Evolutionary conservation across 2,329 filamentous ascomycete species (phyloP).

Genomic region (Aspergillus floridensis): DNA sequence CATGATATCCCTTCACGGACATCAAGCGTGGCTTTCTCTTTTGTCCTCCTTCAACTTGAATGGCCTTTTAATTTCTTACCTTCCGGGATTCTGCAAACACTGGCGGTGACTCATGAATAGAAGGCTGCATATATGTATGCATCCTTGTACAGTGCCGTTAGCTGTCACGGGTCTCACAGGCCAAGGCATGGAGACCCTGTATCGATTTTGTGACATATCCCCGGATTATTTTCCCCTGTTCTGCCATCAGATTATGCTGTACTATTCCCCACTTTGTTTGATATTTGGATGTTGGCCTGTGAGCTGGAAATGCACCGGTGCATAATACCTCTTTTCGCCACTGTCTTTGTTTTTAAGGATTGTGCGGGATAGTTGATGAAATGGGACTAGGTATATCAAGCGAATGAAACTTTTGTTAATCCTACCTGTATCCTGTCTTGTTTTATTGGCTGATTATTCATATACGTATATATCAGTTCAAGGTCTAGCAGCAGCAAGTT

Average conservation of each 20-base stretch:
- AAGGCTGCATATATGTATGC: not conserved
- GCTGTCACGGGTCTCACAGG: not conserved
- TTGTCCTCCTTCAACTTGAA: constrained; percentile 14
- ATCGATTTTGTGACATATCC: constrained; percentile 7
- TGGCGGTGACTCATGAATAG: not conserved
- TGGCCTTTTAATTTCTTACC: constrained; percentile 13
- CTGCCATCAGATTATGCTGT: constrained; percentile 3
- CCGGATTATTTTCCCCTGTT: not conserved
- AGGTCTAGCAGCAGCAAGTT: not conserved
- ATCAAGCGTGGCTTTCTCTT: constrained; percentile 27
- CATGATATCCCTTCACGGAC: constrained; percentile 21
- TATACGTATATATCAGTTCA: too few species aligned
- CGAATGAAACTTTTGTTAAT: not conserved
- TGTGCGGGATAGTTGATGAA: not conserved
- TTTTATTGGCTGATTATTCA: too few species aligned
- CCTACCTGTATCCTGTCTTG: too few species aligned
- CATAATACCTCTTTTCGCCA: not conserved
- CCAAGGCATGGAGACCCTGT: constrained; percentile 3
- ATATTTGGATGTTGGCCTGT: not conserved
- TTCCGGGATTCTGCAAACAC: constrained; percentile 6
- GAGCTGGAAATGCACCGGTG: not conserved
- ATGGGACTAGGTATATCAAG: not conserved
- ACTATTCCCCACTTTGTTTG: constrained; percentile 10
- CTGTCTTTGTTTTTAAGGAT: not conserved
- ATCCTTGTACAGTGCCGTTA: not conserved